Evolutionary conservation across 495 filamentous ascomycete species (phyloP), one percentile per base, ranked within the genome.

Genomic region (Clavariopsis aquatica): DNA sequence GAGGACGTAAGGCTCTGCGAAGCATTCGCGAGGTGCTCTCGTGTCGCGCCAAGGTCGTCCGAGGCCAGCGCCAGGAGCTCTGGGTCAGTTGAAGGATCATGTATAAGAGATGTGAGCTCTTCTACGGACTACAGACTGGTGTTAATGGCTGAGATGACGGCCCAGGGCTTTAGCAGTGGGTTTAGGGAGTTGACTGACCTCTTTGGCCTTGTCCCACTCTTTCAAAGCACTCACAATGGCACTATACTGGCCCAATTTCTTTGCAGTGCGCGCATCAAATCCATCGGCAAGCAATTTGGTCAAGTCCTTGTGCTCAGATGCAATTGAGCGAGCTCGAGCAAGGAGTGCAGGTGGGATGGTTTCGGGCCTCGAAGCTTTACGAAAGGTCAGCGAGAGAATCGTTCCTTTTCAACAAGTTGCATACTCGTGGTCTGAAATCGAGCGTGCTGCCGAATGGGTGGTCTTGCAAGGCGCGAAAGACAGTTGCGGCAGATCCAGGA

Each of bases 241-340:
- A 28, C 84, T 81, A 43, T 95, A 76, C 73, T 96, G 90, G 47
- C 93, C 92, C 1, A 86, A 78, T 64, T 89, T 84, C 77, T 90
- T 94, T 4, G 92, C 90, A 3, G 82, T 78, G 64, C 84, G 84
- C 0, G 82, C 72, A 71, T 96, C 89, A 72, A 92, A 98, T 55
- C 83, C 78, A 38, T 81, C 74, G 46, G 77, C 72, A 28, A 89
- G 72, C 69, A 82, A 79, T 26, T 84, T 73, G 0, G 83, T 81
- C 20, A 90, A 78, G 5, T 77, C 76, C n/a, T 85, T 76, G 75
- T 95, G 89, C 69, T 95, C 88, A 29, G 74, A 71, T 28, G 85
- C 82, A 34, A 92, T 73, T 27, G 82, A 75, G 51, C 85, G 85
- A 27, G 89, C 89, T 70, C 87, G 79, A 15, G 76, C 77, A 45